Percentiles rank a stretch among this genome's conserved stretches.
Conservation (phyloP, 305 asterid genomes). For the Solanum hybrid region DNA sequence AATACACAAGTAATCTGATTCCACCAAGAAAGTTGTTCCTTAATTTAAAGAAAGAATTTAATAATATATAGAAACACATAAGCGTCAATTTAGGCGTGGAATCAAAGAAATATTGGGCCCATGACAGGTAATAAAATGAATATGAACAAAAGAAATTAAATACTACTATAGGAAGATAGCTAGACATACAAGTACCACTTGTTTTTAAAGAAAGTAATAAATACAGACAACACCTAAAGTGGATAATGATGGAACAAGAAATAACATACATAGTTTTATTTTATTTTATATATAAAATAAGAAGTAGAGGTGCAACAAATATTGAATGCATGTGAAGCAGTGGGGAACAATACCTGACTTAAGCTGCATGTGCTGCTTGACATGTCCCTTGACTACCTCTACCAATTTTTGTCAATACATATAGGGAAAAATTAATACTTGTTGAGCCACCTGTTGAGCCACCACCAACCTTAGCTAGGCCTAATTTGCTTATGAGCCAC, state of each 20-base stretch:
- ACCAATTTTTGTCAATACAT: background rate
- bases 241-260: background rate
- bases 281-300: background rate
- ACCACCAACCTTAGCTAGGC: background rate
- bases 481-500: background rate
- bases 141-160: background rate
- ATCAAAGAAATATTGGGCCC: background rate
- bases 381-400: background rate
- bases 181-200: background rate
- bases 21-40: background rate
- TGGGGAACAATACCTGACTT: background rate
- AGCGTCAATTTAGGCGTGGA: conserved; percentile 3
- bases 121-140: background rate
- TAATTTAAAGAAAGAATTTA: background rate
- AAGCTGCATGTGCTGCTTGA: background rate
- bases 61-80: background rate
- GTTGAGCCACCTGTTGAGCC: background rate
- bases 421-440: background rate
- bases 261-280: background rate
- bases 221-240: background rate
- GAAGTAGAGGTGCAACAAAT: background rate
- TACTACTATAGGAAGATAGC: background rate
- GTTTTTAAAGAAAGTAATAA: background rate
- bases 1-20: background rate
- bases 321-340: background rate